Evolutionary conservation across 1,284 basidiomycete species (phyloP), one percentile per base, ranked within the genome.

Genomic region (Ganoderma leucocontextum): DNA sequence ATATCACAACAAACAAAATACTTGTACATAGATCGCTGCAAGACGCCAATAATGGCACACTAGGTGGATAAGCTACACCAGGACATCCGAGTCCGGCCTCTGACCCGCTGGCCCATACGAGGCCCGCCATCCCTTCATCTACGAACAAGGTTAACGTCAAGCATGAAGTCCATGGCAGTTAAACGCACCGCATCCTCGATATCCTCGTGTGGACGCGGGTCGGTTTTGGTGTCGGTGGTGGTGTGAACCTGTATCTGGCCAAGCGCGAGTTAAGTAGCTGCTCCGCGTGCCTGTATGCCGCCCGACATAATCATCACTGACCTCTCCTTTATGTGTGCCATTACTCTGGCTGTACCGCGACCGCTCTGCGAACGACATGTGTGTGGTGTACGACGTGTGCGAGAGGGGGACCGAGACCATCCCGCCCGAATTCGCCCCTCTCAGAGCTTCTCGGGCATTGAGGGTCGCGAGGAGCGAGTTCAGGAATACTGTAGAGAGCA

Each of bases 401-500:
- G 55, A 36, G 55, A 58, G 55, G 15, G 55, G 55, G 33, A 58
- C 17, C 0, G 55, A 58, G 55, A 58, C 55, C 36, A 58, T 38
- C 35, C n/a, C 55, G 35, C 35, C 22, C 29, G 55, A 15, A 17
- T 7, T 19, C 6, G 55, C 55, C 15, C 64, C 63, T 13, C 69
- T 47, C 38, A 70, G 55, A 2, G 55, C 25, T 17, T 52, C 42
- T 13, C 66, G 63, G 5, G 69, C 69, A 36, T 70, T 70, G 60
- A 68, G 44, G 13, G 69, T 72, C 4, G 68, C 71, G 36, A 72
- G 68, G 33, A 72, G 36, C 19, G 71, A 70, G 55, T 72, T 72
- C 12, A 72, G 60, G 62, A 72, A 68, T 4, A 72, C 71, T 72
- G 59, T 15, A 17, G 42, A n/a, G 6, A 4, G 29, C 8, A 5